A percentile compares a stretch with the other conserved stretches of the same genome.
phyloP scores from a whole-genome alignment of 1,284 basidiomycete genomes.

The Schizophyllum commune region DNA sequence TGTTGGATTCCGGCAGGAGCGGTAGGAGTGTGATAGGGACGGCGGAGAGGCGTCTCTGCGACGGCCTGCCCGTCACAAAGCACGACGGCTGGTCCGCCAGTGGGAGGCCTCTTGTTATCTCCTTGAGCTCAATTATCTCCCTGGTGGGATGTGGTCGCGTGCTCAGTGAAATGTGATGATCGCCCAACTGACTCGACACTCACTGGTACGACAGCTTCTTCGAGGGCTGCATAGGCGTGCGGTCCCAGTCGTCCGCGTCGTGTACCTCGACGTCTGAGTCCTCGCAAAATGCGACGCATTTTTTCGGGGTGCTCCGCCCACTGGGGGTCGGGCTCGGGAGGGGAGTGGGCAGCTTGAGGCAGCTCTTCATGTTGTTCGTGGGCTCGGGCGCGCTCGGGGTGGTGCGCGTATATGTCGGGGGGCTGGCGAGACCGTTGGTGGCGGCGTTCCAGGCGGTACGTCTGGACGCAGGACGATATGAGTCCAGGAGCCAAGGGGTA shows the following conservation, averaged over 20 bases:
- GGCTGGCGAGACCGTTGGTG: background rate
- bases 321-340: slow-evolving; percentile 20
- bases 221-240: slow-evolving; percentile 46
- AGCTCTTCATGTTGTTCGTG: slow-evolving; percentile 31
- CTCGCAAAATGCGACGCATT: slow-evolving; percentile 50
- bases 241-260: slow-evolving; percentile 64
- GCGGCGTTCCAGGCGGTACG: background rate
- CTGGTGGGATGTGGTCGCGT: slow-evolving; percentile 21
- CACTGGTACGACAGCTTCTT: slow-evolving; percentile 45
- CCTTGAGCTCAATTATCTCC: slow-evolving; percentile 56
- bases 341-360: slow-evolving; percentile 28
- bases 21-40: slow-evolving; percentile 51
- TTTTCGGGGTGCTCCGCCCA: slow-evolving; percentile 19
- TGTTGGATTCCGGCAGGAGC: slow-evolving; percentile 25
- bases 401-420: background rate
- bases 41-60: slow-evolving; percentile 32
- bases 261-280: slow-evolving; percentile 46
- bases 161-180: background rate
- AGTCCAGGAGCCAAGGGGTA: background rate
- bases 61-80: slow-evolving; percentile 25
- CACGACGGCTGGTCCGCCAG: slow-evolving; percentile 40
- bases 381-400: background rate
- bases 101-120: slow-evolving; percentile 50
- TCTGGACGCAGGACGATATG: background rate
- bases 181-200: slow-evolving; percentile 17